These are phyloP conservation scores for Termitomyces sp. DNA, from an alignment of 768 basidiomycete species.

Conservation along the genomic window DNA sequence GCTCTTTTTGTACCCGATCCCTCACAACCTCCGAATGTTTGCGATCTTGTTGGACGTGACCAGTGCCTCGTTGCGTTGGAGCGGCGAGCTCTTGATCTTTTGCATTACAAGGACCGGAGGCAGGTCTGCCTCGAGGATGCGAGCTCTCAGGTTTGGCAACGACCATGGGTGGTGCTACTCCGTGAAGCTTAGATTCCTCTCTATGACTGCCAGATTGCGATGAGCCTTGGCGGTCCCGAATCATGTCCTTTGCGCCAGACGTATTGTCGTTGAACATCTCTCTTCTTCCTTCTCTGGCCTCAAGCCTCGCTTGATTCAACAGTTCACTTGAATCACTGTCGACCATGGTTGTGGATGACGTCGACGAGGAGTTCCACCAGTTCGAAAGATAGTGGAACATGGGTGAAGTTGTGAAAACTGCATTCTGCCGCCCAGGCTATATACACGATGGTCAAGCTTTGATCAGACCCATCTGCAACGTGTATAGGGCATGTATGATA, in stretches of 20 bases:
- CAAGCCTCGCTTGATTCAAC: background rate
- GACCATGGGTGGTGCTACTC: background rate
- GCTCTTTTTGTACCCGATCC: background rate
- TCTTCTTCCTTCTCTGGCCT: background rate
- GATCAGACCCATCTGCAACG: slow-evolving; percentile 6
- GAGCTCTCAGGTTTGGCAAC: background rate
- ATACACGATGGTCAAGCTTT: background rate
- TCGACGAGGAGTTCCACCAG: background rate
- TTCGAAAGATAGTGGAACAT: background rate
- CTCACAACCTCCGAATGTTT: background rate
- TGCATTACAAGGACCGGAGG: background rate
- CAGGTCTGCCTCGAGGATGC: background rate
- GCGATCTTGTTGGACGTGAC: background rate
- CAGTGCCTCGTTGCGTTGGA: background rate
- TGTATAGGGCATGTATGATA: slow-evolving; percentile 8
- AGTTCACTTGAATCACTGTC: background rate
- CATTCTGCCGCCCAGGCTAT: background rate
- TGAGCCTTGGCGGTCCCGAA: background rate
- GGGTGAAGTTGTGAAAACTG: background rate
- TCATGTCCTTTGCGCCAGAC: background rate
- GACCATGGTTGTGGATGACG: background rate
- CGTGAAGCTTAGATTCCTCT: background rate
- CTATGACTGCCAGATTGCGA: background rate
- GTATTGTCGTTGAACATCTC: background rate
- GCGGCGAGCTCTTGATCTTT: background rate